Evolutionary conservation across 1,284 basidiomycete genomes (phyloP), one percentile per base, ranked within the genome.

Genomic region (Moesziomyces antarcticus): DNA sequence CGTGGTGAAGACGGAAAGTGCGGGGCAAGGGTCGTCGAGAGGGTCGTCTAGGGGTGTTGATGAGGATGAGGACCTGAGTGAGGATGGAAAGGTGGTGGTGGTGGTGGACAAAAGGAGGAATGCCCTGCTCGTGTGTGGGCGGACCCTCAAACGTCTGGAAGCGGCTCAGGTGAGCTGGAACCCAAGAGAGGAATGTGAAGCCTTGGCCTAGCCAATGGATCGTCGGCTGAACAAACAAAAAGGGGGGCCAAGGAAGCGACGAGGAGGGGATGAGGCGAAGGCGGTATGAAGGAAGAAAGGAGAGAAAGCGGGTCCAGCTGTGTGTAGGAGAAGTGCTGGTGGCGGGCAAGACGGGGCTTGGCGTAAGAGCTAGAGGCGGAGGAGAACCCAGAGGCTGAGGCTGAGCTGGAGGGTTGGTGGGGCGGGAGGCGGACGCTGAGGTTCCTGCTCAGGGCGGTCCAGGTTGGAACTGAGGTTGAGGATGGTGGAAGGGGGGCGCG

Each of bases 201-300:
- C 37, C 30, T 11, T 33, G 13, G 30, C 30, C 59, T 45, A 40
- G 40, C 66, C 44, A 44, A 58, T 33, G 45, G 56, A 63, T 58
- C 55, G 59, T 63, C 66, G 66, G 53, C 66, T 56, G 60, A 59
- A 59, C 66, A 63, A 63, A 69, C 66, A 59, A 42, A 50, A 40
- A 27, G 59, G 27, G 43, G 53, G 33, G 14, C 18, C 5, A 27
- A 24, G 47, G 35, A 52, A 45, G 42, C 30, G 48, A 47, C 50
- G 21, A 45, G 37, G 41, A 20, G 8, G 46, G 56, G 42, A 44
- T 37, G 47, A 56, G 43, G 44, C n/a, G 50, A 42, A 59, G 52
- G 42, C 30, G 50, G 42, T 52, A 50, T 49, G 52, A 55, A 50
- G 47, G 42, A 45, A 62, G 30, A 42, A 62, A 40, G 54, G n/a